Percentiles rank a stretch among this genome's conserved stretches.
Conservation (phyloP, 148 eudicot genomes). For the Spergularia marina region DNA sequence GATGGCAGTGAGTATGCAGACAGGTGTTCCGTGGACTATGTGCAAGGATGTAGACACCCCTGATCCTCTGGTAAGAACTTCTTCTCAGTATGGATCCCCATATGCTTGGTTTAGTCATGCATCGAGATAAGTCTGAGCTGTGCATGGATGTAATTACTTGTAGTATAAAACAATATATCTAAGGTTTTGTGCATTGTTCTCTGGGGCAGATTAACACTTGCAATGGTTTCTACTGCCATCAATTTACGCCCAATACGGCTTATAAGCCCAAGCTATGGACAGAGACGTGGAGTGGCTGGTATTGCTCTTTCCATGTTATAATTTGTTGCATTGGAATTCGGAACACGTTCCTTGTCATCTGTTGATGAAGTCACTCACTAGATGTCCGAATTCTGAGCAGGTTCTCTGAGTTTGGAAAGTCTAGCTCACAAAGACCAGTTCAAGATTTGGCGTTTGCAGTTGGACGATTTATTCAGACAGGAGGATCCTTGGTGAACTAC, state of each 20-base stretch:
- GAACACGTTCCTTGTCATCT: not conserved
- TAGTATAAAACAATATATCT: too few relatives aligned
- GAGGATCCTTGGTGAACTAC: conserved; percentile 89
- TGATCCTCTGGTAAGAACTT: conserved; percentile 66
- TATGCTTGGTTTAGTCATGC: conserved; percentile 2
- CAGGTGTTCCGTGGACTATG: conserved; percentile 99
- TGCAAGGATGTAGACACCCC: conserved; percentile 94
- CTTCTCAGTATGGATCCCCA: not conserved
- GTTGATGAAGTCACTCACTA: not conserved
- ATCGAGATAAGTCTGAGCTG: not conserved
- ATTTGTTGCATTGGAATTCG: not conserved
- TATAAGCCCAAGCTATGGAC: conserved; percentile 90
- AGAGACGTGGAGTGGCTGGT: conserved; percentile 98
- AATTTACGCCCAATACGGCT: conserved; percentile 69
- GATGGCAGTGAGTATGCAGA: conserved; percentile 67
- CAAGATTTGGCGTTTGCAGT: conserved; percentile 93
- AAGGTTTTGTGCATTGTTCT: conserved; percentile 13
- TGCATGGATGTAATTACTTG: not conserved
- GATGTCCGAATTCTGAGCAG: conserved; percentile 30
- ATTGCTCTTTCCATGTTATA: conserved; percentile 12
- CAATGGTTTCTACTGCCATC: conserved; percentile 89
- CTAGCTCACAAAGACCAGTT: conserved; percentile 69
- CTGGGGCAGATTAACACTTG: conserved; percentile 75
- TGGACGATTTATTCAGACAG: conserved; percentile 70
- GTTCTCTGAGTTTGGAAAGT: conserved; percentile 88